These are phyloP conservation scores for Pseudoturritis turrita DNA, from an alignment of 345 rosid species.

Conservation along the genomic window DNA sequence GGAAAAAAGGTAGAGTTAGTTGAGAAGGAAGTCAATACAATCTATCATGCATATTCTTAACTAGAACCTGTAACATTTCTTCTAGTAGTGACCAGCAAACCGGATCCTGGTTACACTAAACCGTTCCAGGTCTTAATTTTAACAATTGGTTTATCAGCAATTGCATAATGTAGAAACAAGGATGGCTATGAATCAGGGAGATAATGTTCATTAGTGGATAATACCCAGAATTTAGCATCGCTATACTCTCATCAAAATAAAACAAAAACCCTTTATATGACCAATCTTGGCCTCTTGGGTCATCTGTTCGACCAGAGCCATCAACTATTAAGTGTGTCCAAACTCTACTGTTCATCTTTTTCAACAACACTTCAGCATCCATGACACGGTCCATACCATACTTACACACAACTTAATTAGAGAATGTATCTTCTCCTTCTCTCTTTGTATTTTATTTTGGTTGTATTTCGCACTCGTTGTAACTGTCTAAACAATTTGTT, in stretches of 20 bases:
- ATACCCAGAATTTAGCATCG: constrained; percentile 41
- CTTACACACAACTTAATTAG: constrained; percentile 57
- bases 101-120: background rate
- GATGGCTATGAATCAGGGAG: background rate
- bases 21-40: constrained; percentile 10
- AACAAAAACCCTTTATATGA: constrained; percentile 36
- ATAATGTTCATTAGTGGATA: constrained; percentile 40
- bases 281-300: constrained; percentile 47
- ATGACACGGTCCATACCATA: constrained; percentile 43
- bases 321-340: constrained; percentile 32
- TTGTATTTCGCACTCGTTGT: too few species aligned
- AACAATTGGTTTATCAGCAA: background rate
- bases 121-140: background rate
- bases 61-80: background rate
- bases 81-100: background rate
- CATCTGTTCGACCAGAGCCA: constrained; percentile 51
- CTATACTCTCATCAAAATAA: background rate
- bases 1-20: constrained; percentile 26
- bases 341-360: constrained; percentile 42
- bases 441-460: too few species aligned
- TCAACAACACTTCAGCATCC: constrained; percentile 51
- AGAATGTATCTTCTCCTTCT: constrained; percentile 20
- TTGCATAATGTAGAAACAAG: background rate
- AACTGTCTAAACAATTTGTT: too few species aligned
- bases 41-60: background rate